Base-by-base conservation (phyloP, 2,329 filamentous ascomycete genomes). In the Plectosphaerella plurivora region DNA sequence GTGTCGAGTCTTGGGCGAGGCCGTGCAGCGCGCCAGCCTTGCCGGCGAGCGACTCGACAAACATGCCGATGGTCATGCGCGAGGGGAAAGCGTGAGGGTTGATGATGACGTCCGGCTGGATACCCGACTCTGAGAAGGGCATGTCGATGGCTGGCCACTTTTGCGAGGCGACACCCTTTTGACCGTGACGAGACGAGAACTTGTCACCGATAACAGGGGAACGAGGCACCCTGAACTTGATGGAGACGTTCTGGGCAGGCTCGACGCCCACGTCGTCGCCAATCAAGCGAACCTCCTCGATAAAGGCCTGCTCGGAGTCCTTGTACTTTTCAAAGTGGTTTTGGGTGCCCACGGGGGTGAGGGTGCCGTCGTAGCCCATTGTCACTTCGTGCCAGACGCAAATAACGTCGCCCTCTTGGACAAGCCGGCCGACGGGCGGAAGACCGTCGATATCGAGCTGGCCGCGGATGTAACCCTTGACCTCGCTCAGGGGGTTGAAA, bases 61-160 rank as follows among this genome's bases (percentile, higher is more conserved):
- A 97, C 90, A 97, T 97, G 66, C 94, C 94, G 66, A 99, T 99
- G 18, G 94, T 99, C 94, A 99, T 99, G 72, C 94, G 92, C 45
- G 93, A 97, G 8, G 94, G 94, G 81, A 99, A 99, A 65, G 94
- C 94, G 79, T 99, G 94, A 41, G 94, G 94, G 74, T 99, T 99
- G 78, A 99, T 99, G 72, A 99, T 99, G 63, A 96, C 81, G 71
- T 99, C 94, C 10, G 94, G 94, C 65, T 97, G 92, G 55, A 99
- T 97, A 51, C 94, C 94, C 6, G 88, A 89, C 73, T 99, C 94
- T 3, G 90, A 91, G 73, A 97, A 99, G 4, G 94, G 94, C 89
- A 99, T 94, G 68, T 97, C 92, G 54, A 89, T 77, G 3, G 86
- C 82, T 1, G 92, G 94, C 91, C 94, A 99, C 68, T 97, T 94